A percentile compares a stretch with the other conserved stretches of the same genome.
Evolutionary conservation across 805 yeast genomes (phyloP).

Genomic region (Ascoidea rubescens): DNA sequence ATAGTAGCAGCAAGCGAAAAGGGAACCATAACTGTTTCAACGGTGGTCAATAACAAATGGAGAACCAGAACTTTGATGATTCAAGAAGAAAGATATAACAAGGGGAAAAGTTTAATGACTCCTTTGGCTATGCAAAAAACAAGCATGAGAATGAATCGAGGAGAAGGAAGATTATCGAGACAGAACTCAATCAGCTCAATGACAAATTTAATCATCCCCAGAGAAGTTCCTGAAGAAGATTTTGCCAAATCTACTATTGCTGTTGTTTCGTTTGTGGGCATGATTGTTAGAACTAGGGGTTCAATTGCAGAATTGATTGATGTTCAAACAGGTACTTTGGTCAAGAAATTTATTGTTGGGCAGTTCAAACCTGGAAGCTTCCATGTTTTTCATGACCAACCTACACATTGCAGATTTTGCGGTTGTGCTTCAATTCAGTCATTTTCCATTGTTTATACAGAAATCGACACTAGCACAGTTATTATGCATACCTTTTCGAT

Average conservation of each 20-base stretch:
- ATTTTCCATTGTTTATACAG: constrained; percentile 60
- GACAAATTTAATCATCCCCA: constrained; percentile 5
- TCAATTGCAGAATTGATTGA: constrained; percentile 55
- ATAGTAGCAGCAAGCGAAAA: constrained; percentile 38
- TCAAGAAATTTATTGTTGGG: constrained; percentile 48
- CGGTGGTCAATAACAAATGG: constrained; percentile 57
- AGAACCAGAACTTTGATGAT: constrained; percentile 36
- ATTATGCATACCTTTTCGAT: constrained; percentile 63
- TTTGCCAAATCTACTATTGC: constrained; percentile 25
- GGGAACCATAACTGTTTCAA: constrained; percentile 43
- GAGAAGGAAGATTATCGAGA: constrained; percentile 1
- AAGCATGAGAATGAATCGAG: constrained; percentile 6
- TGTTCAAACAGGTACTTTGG: constrained; percentile 61
- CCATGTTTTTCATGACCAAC: constrained; percentile 67
- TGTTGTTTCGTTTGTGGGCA: constrained; percentile 58
- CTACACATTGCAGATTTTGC: constrained; percentile 82
- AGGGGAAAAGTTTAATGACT: constrained; percentile 23
- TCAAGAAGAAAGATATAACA: constrained; percentile 32
- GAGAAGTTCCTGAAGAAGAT: constrained; percentile 7
- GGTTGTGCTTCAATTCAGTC: constrained; percentile 75
- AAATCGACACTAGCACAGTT: constrained; percentile 36
- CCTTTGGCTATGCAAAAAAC: constrained; percentile 22
- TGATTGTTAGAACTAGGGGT: constrained; percentile 48
- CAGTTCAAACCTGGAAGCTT: constrained; percentile 46
- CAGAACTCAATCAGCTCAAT: constrained; percentile 8